Conservation (phyloP, 1,139 yeast genomes). For the Diutina ranongensis region DNA sequence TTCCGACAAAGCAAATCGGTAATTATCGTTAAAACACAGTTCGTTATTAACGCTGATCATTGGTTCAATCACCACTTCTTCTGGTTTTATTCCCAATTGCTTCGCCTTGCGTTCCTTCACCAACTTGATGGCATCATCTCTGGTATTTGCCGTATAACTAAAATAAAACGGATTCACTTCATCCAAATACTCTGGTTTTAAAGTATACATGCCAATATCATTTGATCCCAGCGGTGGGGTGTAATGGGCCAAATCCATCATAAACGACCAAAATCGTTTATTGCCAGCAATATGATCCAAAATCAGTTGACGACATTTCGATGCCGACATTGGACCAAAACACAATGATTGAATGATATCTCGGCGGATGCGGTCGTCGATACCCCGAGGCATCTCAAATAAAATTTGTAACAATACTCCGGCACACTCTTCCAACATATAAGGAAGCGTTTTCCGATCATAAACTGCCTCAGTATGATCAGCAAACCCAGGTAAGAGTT, state of each 20-base stretch:
- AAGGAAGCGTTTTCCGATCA: constrained; percentile 36
- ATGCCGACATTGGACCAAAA: constrained; percentile 60
- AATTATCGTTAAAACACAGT: constrained; percentile 17
- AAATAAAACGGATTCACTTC: constrained; percentile 73
- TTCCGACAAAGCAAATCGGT: constrained; percentile 33
- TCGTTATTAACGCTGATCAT: constrained; percentile 22
- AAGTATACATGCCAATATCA: constrained; percentile 58
- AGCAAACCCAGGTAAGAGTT: constrained; percentile 32
- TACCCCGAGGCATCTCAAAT: constrained; percentile 54
- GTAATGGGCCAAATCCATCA: constrained; percentile 49
- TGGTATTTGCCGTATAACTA: constrained; percentile 64
- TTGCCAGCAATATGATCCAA: constrained; percentile 71
- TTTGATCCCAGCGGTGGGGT: constrained; percentile 52
- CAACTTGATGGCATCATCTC: constrained; percentile 63
- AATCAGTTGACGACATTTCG: constrained; percentile 54
- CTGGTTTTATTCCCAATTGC: constrained; percentile 19
- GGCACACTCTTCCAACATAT: constrained; percentile 72
- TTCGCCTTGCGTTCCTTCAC: constrained; percentile 30
- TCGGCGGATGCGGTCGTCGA: constrained; percentile 40
- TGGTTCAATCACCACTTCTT: constrained; percentile 43
- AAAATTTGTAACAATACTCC: constrained; percentile 58
- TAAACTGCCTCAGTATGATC: constrained; percentile 14
- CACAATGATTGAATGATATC: constrained; percentile 76
- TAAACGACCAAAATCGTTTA: constrained; percentile 59
- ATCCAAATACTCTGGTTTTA: constrained; percentile 45